A percentile compares a stretch with the other conserved stretches of the same genome.
Evolutionary conservation across 805 yeast species (phyloP).

Genomic region (Millerozyma acaciae): DNA sequence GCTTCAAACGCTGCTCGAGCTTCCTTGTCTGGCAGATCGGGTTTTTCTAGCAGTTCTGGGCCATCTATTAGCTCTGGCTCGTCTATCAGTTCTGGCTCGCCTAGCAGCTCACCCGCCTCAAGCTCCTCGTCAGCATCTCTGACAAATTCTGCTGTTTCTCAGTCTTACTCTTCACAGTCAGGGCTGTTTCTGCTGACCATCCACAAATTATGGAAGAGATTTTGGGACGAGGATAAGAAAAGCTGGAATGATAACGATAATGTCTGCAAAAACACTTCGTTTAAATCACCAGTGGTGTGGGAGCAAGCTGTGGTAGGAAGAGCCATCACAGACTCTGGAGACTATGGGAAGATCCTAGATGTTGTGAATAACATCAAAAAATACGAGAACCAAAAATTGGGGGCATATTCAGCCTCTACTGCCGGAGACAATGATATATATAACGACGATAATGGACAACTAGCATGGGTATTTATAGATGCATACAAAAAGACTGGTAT

Average conservation of each 20-base stretch:
- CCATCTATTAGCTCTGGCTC: too few species aligned
- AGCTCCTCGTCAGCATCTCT: background rate
- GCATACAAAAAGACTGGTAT: slow-evolving; percentile 17
- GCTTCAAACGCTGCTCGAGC: too few species aligned
- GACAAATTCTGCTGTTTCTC: background rate
- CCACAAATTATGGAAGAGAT: slow-evolving; percentile 16
- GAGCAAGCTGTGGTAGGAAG: slow-evolving; percentile 24
- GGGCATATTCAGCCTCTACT: slow-evolving; percentile 22
- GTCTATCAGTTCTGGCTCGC: too few species aligned
- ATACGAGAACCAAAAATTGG: slow-evolving; percentile 16
- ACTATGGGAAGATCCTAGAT: slow-evolving; percentile 9
- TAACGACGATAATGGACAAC: slow-evolving; percentile 27
- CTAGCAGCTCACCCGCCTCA: too few species aligned
- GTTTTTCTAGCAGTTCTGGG: too few species aligned
- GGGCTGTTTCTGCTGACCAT: slow-evolving; percentile 5
- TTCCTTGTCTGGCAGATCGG: too few species aligned
- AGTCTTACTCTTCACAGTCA: background rate
- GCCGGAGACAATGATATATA: slow-evolving; percentile 22
- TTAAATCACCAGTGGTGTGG: slow-evolving; percentile 21
- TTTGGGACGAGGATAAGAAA: slow-evolving; percentile 14
- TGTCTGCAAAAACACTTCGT: slow-evolving; percentile 12
- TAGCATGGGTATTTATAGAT: slow-evolving; percentile 24
- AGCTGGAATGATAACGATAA: slow-evolving; percentile 17
- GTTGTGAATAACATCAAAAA: slow-evolving; percentile 12
- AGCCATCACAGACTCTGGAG: slow-evolving; percentile 13